These are phyloP conservation scores for Exophiala phaeomuriformis DNA, from an alignment of 2,329 filamentous ascomycete species.

Conservation along the genomic window DNA sequence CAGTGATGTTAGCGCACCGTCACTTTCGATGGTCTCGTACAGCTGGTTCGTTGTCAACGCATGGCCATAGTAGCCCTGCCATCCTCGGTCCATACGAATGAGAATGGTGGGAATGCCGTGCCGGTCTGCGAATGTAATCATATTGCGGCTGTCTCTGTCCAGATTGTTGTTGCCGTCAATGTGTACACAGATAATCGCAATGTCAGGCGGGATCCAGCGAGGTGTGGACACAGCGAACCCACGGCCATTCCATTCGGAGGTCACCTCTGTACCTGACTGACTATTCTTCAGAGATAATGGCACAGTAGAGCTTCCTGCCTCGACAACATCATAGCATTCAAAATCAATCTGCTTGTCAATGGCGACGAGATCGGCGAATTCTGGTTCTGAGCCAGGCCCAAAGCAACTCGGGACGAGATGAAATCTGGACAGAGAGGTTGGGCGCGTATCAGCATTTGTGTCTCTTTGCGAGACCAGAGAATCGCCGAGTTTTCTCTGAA, in stretches of 20 bases:
- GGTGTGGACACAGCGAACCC: slow-evolving; percentile 36
- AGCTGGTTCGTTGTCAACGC: slow-evolving; percentile 30
- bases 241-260: slow-evolving; percentile 34
- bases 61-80: slow-evolving; percentile 27
- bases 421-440: slow-evolving; percentile 39
- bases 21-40: slow-evolving; percentile 38
- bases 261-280: slow-evolving; percentile 28
- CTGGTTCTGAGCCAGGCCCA: slow-evolving; percentile 39
- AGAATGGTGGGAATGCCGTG: slow-evolving; percentile 40
- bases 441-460: slow-evolving; percentile 31
- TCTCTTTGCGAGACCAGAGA: slow-evolving; percentile 39
- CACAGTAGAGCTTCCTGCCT: slow-evolving; percentile 23
- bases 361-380: slow-evolving; percentile 44
- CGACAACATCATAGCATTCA: slow-evolving; percentile 36
- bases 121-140: slow-evolving; percentile 37
- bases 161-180: slow-evolving; percentile 20
- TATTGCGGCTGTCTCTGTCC: slow-evolving; percentile 22
- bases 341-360: slow-evolving; percentile 39
- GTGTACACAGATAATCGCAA: slow-evolving; percentile 41
- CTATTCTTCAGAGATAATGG: slow-evolving; percentile 29
- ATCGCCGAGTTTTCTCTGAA: slow-evolving; percentile 41
- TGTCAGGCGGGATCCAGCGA: slow-evolving; percentile 40
- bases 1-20: neutral
- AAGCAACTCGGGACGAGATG: slow-evolving; percentile 45
- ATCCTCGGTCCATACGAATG: slow-evolving; percentile 40